A percentile compares a stretch with the other conserved stretches of the same genome.
Evolutionary conservation across 2,329 filamentous ascomycete species (phyloP).

Genomic region (Waltergamsia citrina): DNA sequence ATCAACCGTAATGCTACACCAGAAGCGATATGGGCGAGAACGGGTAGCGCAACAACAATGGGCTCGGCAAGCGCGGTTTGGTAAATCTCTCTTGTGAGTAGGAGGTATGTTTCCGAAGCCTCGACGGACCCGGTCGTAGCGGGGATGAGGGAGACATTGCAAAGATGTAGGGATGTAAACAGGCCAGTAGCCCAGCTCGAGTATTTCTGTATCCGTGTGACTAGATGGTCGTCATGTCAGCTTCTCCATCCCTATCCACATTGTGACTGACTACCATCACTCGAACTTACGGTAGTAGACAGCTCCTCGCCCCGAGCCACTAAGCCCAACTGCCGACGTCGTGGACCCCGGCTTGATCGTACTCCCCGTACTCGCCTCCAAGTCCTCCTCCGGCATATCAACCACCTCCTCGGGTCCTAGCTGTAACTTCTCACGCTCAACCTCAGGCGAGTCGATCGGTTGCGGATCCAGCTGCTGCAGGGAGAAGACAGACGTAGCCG

Average conservation of each 20-base stretch:
- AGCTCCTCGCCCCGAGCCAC: slow-evolving; percentile 53
- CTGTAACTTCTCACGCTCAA: slow-evolving; percentile 29
- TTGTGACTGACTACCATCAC: too few species aligned
- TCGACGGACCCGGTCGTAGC: slow-evolving; percentile 63
- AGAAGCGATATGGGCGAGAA: slow-evolving; percentile 66
- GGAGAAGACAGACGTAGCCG: slow-evolving; percentile 37
- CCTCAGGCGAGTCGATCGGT: slow-evolving; percentile 55
- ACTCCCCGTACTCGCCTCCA: slow-evolving; percentile 16
- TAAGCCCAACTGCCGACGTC: slow-evolving; percentile 44
- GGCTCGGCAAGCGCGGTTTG: slow-evolving; percentile 76
- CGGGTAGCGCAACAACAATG: slow-evolving; percentile 65
- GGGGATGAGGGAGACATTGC: slow-evolving; percentile 75
- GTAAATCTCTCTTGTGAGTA: slow-evolving; percentile 87
- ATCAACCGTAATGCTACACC: slow-evolving; percentile 71
- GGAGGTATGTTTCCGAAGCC: slow-evolving; percentile 73
- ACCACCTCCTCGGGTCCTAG: slow-evolving; percentile 7
- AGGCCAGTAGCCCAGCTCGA: slow-evolving; percentile 76
- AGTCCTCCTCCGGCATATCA: slow-evolving; percentile 24
- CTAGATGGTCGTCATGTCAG: too few species aligned
- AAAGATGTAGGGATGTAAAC: slow-evolving; percentile 68
- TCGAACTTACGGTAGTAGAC: slow-evolving; percentile 65
- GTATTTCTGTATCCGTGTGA: slow-evolving; percentile 67
- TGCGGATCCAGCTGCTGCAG: slow-evolving; percentile 74
- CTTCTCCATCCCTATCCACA: too few species aligned
- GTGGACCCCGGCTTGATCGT: slow-evolving; percentile 32